Evolutionary conservation across 2,329 filamentous ascomycete genomes (phyloP), one percentile per base, ranked within the genome.

Genomic region (Hypoxylon sp.): DNA sequence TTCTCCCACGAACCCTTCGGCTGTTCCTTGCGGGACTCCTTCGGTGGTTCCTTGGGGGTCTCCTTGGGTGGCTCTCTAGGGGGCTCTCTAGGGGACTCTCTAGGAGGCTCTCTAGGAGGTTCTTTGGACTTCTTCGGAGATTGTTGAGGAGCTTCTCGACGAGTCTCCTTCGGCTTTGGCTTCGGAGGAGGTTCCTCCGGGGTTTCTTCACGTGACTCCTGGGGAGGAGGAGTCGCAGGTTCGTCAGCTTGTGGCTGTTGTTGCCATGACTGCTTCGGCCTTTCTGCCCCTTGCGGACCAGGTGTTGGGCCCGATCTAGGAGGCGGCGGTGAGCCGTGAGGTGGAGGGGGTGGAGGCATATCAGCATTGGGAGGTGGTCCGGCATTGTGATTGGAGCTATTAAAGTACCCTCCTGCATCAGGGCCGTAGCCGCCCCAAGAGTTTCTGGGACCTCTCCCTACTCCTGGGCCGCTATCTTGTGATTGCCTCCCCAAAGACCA

Each of bases 401-500:
- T 67, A 10, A 67, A 53, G 48, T 69, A 71, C 11, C 73, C 71
- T 51, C 73, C 73, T 17, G 72, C 45, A 9, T 72, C 71, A 13
- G 72, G 74, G 21, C 71, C 72, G 60, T 74, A 77, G 17, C 71
- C 67, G 46, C 74, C 67, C 17, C 68, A 73, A 36, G 55, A 53
- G 30, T 70, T 67, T 49, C 71, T 70, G 28, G 68, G 53, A 5
- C 72, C 70, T 30, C 69, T 70, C 4, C 68, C 65, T 32, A 66
- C 60, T 14, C 60, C 74, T 64, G 78, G 67, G n/a, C 79, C 76
- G 2, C 78, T 79, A 52, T 84, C 83, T 73, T 86, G 82, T 75
- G 91, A 89, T 65, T 85, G 88, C 75, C 89, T 87, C 14, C 91
- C 92, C 72, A 90, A 83, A 2, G 90, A 88, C 93, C 94, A 97